Percentiles rank a stretch among this genome's conserved stretches.
These are phyloP conservation scores for Setaria viridis DNA, from an alignment of 202 grass and related monocot species.

Conservation along the genomic window DNA sequence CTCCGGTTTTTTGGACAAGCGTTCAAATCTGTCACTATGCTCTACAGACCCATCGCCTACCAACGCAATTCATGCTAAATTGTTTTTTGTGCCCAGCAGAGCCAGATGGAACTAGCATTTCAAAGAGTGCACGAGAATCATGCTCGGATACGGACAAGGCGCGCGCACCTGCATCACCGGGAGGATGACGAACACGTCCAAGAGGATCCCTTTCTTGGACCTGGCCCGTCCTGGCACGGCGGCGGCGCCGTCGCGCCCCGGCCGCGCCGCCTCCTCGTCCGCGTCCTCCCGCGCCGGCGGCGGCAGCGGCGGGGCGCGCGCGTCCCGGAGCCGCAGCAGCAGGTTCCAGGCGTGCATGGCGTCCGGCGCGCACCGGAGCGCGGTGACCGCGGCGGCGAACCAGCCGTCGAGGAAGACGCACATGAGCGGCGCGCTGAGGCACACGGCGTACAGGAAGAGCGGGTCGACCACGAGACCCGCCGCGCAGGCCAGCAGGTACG, in stretches of 20 bases:
- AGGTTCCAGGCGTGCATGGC: constrained; percentile 78
- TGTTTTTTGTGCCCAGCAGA: background rate
- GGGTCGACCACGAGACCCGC: constrained; percentile 83
- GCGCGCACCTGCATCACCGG: constrained; percentile 60
- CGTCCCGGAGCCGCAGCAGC: constrained; percentile 19
- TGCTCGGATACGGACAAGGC: background rate
- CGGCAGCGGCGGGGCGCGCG: background rate
- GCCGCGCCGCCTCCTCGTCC: constrained; percentile 30
- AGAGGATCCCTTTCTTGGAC: constrained; percentile 14
- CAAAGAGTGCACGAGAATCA: background rate
- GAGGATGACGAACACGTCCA: constrained; percentile 56
- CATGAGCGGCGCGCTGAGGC: constrained; percentile 70
- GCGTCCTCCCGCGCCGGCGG: background rate
- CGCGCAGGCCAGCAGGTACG: constrained; percentile 81
- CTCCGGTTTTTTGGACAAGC: constrained; percentile 12
- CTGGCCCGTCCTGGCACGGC: background rate
- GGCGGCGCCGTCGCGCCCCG: background rate
- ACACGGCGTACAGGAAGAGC: constrained; percentile 83
- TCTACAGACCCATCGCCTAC: background rate
- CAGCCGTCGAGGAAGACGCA: constrained; percentile 92
- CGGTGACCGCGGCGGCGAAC: constrained; percentile 80
- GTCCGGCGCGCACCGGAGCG: constrained; percentile 82
- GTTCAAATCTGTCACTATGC: constrained; percentile 6
- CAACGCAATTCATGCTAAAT: background rate
- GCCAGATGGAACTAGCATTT: background rate